These are phyloP conservation scores for Verruconis gallopava DNA, from an alignment of 2,329 filamentous ascomycete species.

Conservation along the genomic window DNA sequence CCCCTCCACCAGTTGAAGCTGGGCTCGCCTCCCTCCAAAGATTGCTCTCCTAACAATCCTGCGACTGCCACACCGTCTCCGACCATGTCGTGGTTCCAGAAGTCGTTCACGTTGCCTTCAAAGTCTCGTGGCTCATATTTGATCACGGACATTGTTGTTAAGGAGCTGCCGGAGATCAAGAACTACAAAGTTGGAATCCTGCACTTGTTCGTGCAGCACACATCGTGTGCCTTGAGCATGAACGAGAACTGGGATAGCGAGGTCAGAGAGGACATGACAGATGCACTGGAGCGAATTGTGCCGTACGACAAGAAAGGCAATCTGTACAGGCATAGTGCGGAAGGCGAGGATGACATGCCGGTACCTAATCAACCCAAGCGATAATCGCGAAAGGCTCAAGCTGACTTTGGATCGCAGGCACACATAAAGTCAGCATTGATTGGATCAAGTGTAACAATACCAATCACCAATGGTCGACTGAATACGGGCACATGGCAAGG, in stretches of 20 bases:
- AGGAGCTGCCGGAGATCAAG: conserved; percentile 63
- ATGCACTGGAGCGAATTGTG: conserved; percentile 81
- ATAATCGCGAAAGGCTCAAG: neutral
- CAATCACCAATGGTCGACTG: conserved; percentile 75
- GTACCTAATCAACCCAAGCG: conserved; percentile 31
- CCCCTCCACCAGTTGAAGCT: conserved; percentile 23
- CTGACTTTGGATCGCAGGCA: conserved; percentile 43
- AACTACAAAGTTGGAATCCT: conserved; percentile 76
- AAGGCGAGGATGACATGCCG: conserved; percentile 90
- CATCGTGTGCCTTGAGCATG: conserved; percentile 74
- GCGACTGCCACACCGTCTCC: conserved; percentile 12
- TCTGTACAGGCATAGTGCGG: conserved; percentile 75
- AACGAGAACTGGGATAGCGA: conserved; percentile 87
- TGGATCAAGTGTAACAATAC: conserved; percentile 79
- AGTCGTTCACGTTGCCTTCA: conserved; percentile 65
- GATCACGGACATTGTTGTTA: conserved; percentile 62
- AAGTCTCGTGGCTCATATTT: conserved; percentile 77
- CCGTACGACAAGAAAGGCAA: conserved; percentile 55
- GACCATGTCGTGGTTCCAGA: conserved; percentile 66
- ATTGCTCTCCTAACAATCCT: conserved; percentile 10
- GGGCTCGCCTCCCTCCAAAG: conserved; percentile 20
- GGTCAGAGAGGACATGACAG: conserved; percentile 87
- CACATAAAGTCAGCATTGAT: conserved; percentile 88
- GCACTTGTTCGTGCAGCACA: conserved; percentile 91
- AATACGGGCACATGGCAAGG: conserved; percentile 68